Evolutionary conservation across 805 yeast genomes (phyloP).

Genomic region (Candida argentea): DNA sequence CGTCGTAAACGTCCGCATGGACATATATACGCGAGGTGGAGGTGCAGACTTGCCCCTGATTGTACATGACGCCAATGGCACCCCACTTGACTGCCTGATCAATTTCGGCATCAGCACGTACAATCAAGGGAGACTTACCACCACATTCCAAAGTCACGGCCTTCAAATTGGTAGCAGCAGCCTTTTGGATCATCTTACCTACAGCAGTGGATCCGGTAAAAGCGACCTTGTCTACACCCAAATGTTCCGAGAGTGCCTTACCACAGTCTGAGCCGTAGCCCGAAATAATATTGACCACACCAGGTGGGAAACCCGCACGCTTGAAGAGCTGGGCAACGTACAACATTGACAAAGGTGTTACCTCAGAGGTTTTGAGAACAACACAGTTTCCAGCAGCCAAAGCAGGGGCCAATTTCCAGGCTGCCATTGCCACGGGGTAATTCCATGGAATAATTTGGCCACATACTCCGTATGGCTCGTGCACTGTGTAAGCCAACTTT

Average conservation of each 20-base stretch:
- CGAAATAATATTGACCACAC: slow-evolving; percentile 60
- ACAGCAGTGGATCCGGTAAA: slow-evolving; percentile 52
- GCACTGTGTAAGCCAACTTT: slow-evolving; percentile 56
- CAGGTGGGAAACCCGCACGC: slow-evolving; percentile 69
- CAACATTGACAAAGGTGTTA: slow-evolving; percentile 64
- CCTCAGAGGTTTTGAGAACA: slow-evolving; percentile 65
- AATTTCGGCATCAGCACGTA: slow-evolving; percentile 54
- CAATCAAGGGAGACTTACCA: slow-evolving; percentile 58
- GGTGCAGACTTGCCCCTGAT: slow-evolving; percentile 62
- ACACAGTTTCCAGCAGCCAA: slow-evolving; percentile 70
- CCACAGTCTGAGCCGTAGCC: slow-evolving; percentile 70
- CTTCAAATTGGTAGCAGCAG: slow-evolving; percentile 53
- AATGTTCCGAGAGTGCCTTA: slow-evolving; percentile 48
- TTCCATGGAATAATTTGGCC: slow-evolving; percentile 70
- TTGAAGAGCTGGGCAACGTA: slow-evolving; percentile 46
- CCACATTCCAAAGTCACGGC: slow-evolving; percentile 64
- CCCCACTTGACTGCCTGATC: slow-evolving; percentile 64
- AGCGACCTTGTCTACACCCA: slow-evolving; percentile 39
- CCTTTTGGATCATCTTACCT: slow-evolving; percentile 53
- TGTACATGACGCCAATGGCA: slow-evolving; percentile 52
- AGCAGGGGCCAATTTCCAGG: slow-evolving; percentile 81
- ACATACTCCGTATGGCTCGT: slow-evolving; percentile 58
- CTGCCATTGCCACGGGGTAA: slow-evolving; percentile 58
- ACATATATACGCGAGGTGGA: slow-evolving; percentile 55
- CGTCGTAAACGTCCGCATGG: slow-evolving; percentile 46